Percentiles rank a stretch among this genome's conserved stretches.
Evolutionary conservation across 1,284 basidiomycete genomes (phyloP).

Genomic region (Phellopilus nigrolimitatus): DNA sequence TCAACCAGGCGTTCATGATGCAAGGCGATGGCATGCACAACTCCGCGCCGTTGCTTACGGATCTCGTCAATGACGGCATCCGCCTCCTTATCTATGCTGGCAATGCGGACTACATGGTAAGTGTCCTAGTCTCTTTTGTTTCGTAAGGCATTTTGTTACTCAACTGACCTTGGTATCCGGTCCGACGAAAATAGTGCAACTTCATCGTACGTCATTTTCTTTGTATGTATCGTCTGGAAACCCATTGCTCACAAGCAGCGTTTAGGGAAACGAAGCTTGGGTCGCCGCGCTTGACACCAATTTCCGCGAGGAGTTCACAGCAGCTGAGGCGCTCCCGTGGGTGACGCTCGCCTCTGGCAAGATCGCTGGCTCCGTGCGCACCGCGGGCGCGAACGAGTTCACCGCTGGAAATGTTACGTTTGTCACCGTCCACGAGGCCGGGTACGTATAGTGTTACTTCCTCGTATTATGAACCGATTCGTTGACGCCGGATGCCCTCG

Average conservation of each 20-base stretch:
- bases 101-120: slow-evolving; percentile 49
- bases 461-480: background rate
- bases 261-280: slow-evolving; percentile 72
- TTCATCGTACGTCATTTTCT: slow-evolving; percentile 45
- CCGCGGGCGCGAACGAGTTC: slow-evolving; percentile 53
- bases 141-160: background rate
- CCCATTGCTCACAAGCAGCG: background rate
- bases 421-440: slow-evolving; percentile 67
- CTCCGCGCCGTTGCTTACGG: slow-evolving; percentile 66
- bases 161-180: slow-evolving; percentile 37
- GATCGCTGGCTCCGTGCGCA: slow-evolving; percentile 53
- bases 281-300: slow-evolving; percentile 54
- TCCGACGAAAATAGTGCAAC: slow-evolving; percentile 64
- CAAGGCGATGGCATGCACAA: slow-evolving; percentile 81
- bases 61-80: slow-evolving; percentile 71
- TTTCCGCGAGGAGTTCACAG: slow-evolving; percentile 59
- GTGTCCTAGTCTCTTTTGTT: no score
- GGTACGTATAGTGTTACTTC: slow-evolving; percentile 40
- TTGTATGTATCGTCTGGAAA: background rate
- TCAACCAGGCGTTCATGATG: slow-evolving; percentile 65
- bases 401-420: slow-evolving; percentile 75
- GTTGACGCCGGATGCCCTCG: slow-evolving; percentile 11
- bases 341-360: slow-evolving; percentile 41
- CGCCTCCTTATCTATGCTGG: slow-evolving; percentile 81
- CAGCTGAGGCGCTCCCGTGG: slow-evolving; percentile 52